A percentile compares a stretch with the other conserved stretches of the same genome.
These are phyloP conservation scores for Penicillium aurantiogriseum DNA, from an alignment of 2,329 filamentous ascomycete species.

Conservation along the genomic window DNA sequence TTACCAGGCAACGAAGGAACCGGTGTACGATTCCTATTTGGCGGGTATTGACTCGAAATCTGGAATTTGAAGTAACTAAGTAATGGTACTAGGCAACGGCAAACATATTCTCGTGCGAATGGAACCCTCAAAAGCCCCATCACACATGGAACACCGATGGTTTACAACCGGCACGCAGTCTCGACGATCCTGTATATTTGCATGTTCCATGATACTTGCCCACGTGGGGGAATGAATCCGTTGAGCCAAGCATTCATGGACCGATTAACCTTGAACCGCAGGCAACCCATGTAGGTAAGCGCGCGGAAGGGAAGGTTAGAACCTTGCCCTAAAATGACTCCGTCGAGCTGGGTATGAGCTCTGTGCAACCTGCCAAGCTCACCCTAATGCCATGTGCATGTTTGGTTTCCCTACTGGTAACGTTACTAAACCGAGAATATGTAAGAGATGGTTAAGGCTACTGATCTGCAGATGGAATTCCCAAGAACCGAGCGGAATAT, in stretches of 20 bases:
- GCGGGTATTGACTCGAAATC: not conserved
- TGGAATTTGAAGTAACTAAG: too few species aligned
- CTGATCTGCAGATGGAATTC: not conserved
- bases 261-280: too few species aligned
- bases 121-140: accelerated
- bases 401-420: too few species aligned
- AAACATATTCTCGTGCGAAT: not conserved
- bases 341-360: not conserved
- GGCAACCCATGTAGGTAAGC: too few species aligned
- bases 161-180: too few species aligned
- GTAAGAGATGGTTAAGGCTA: not conserved
- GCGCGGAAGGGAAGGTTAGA: too few species aligned
- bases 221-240: not conserved
- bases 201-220: not conserved
- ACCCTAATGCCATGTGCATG: not conserved
- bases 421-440: accelerated
- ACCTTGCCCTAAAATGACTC: not conserved
- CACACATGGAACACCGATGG: too few species aligned
- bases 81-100: not conserved
- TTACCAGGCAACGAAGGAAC: not conserved
- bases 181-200: not conserved
- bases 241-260: not conserved
- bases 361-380: not conserved
- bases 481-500: too few species aligned
- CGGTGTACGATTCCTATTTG: not conserved